Base-by-base conservation (phyloP, 495 filamentous ascomycete genomes). In the Halenospora varia region DNA sequence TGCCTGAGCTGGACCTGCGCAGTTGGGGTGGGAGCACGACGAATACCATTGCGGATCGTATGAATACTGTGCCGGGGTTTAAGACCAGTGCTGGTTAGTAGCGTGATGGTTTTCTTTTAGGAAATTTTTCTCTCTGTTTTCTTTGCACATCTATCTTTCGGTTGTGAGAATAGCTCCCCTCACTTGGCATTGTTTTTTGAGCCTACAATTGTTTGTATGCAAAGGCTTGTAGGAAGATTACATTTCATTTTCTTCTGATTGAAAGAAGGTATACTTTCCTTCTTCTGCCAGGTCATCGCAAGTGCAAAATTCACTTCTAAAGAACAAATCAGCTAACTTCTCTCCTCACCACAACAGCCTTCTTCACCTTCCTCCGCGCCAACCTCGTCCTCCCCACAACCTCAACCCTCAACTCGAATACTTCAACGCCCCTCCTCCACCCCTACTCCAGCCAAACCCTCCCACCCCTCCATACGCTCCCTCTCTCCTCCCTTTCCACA, bases 341-440 rank as follows among this genome's bases (percentile, higher is more conserved):
- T n/a, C n/a, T n/a, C n/a, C n/a, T n/a, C n/a, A n/a, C n/a, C n/a
- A n/a, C n/a, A n/a, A n/a, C 53, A 82, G 79, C 79, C 41, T 82
- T 82, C 69, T 80, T 82, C 64, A 73, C 74, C 55, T 81, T 80
- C 65, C 70, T 82, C 22, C 74, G 78, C 47, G 79, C 77, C 52
- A 82, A 82, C 62, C 74, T 82, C 54, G 75, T 78, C 41, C 76
- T 80, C 35, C 75, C 73, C 17, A 67, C n/a, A n/a, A n/a, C 77
- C 39, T 63, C 55, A 53, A 59, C 58, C 2, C 23, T 64, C 8
- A 63, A 61, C 25, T 64, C 61, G 4, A 67, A 41, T 23, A 59
- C 59, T 2, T 62, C 61, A 11, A 67, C 63, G 47, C 61, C 62
- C 53, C 48, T 67, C 54, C 63, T 68, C 50, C 39, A 66, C 45